phyloP scores from a whole-genome alignment of 2,329 filamentous ascomycete species.

The Cyanodermella asteris region DNA sequence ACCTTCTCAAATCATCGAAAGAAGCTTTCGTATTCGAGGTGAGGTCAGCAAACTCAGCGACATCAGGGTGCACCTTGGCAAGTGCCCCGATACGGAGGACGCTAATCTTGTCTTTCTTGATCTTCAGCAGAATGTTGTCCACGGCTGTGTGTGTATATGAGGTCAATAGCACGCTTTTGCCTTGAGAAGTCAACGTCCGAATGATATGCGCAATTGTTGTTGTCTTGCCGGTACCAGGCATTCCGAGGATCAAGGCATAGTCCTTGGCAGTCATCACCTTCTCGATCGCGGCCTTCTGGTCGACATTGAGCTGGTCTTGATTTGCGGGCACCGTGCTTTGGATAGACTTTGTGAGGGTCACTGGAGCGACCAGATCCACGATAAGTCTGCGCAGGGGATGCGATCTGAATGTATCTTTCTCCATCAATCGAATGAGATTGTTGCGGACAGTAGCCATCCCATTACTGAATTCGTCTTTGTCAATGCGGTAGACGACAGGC shows the following conservation, averaged over 20 bases:
- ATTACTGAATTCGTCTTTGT: constrained; percentile 97
- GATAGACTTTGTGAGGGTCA: constrained; percentile 46
- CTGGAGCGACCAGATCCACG: constrained; percentile 51
- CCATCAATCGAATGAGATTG: constrained; percentile 84
- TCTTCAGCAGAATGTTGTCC: constrained; percentile 90
- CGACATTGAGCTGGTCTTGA: constrained; percentile 54
- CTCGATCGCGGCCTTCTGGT: constrained; percentile 67
- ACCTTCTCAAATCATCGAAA: constrained; percentile 62
- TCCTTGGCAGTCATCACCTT: constrained; percentile 93
- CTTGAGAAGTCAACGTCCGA: constrained; percentile 63
- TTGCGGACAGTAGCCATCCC: constrained; percentile 90
- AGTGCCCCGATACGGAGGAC: constrained; percentile 69
- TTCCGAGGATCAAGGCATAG: constrained; percentile 90
- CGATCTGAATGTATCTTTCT: constrained; percentile 48
- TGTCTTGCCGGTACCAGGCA: constrained; percentile 96
- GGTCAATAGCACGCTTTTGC: constrained; percentile 79
- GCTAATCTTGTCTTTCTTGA: constrained; percentile 53
- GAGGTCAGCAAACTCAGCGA: constrained; percentile 64
- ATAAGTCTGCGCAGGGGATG: constrained; percentile 56
- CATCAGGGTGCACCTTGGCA: constrained; percentile 71
- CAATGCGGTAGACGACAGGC: constrained; percentile 52
- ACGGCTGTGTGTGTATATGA: constrained; percentile 96
- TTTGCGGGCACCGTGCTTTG: constrained; percentile 37
- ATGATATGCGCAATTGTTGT: constrained; percentile 98
- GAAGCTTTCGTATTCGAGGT: constrained; percentile 50